phyloP scores from a whole-genome alignment of 345 rosid species.

The Mangifera indica region DNA sequence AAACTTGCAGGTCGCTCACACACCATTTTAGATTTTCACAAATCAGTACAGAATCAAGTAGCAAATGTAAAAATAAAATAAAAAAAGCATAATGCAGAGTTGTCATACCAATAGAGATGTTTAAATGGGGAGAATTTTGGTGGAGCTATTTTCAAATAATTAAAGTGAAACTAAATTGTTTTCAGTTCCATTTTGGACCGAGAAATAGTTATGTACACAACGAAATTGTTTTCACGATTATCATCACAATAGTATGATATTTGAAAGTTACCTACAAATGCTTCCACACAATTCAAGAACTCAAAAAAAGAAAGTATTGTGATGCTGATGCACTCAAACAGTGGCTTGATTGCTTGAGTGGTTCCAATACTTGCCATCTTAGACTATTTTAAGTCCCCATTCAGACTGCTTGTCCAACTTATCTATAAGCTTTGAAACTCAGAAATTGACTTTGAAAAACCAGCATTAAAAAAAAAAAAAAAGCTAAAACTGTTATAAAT shows the following conservation, averaged over 20 bases:
- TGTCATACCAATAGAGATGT: slow-evolving; percentile 1
- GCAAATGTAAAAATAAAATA: too few relatives aligned
- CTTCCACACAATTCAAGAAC: background rate
- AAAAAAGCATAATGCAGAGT: background rate
- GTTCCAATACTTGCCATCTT: background rate
- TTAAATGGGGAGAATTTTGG: background rate
- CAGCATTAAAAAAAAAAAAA: background rate
- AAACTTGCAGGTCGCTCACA: background rate
- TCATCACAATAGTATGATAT: background rate
- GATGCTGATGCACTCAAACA: background rate
- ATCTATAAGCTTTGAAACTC: background rate
- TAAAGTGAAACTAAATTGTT: background rate
- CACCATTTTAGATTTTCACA: background rate
- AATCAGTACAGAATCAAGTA: background rate
- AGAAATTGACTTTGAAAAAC: background rate
- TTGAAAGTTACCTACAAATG: background rate
- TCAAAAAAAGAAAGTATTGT: background rate
- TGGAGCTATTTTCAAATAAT: background rate
- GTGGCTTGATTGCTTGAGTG: background rate
- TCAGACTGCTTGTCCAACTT: background rate
- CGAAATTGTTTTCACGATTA: background rate
- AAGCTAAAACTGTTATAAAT: too few relatives aligned
- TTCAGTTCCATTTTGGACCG: background rate
- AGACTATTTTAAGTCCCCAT: background rate
- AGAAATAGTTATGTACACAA: background rate